Evolutionary conservation across 2,329 filamentous ascomycete genomes (phyloP), one percentile per base, ranked within the genome.

Genomic region (Sporothrix luriei): DNA sequence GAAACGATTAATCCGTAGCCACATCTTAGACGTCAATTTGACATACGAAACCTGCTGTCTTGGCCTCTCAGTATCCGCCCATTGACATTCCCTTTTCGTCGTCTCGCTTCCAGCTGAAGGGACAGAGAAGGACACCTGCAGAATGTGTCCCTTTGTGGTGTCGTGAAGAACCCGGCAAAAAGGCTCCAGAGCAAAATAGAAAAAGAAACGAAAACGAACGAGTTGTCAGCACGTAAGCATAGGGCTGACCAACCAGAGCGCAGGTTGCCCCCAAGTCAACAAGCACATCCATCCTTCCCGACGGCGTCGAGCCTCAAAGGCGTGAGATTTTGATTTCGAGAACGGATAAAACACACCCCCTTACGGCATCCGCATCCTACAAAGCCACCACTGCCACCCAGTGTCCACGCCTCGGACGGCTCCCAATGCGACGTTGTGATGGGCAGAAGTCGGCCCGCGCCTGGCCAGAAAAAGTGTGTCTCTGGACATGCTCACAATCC

Each of bases 221-320:
- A 49, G 62, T 24, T 7, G 33, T 33, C 33, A 33, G 33, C 33
- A 33, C 43, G 24, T 51, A 38, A 65, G 62, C 62, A 51, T 65
- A 65, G 62, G 62, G 62, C 62, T 65, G 62, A 38, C 62, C 62
- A 65, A 65, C 46, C 62, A 65, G 62, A 52, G 26, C 62, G 19
- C 19, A 33, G 16, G 59, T 13, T 33, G n/a, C n/a, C n/a, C n/a
- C 5, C 5, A 33, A 33, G 7, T 33, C 29, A 6, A 33, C 29
- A 33, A 33, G 29, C 29, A n/a, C 61, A 46, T 51, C 26, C 19
- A 51, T 43, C 46, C 40, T 24, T 59, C 19, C 55, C 19, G 55
- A 43, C 24, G 33, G 55, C 40, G 1, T 33, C 29, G 33, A 33
- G 33, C 33, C 33, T 33, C 33, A 7, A 9, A 5, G 33, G 1